Evolutionary conservation across 2,329 filamentous ascomycete genomes (phyloP).

Genomic region (Dothistroma septosporum): DNA sequence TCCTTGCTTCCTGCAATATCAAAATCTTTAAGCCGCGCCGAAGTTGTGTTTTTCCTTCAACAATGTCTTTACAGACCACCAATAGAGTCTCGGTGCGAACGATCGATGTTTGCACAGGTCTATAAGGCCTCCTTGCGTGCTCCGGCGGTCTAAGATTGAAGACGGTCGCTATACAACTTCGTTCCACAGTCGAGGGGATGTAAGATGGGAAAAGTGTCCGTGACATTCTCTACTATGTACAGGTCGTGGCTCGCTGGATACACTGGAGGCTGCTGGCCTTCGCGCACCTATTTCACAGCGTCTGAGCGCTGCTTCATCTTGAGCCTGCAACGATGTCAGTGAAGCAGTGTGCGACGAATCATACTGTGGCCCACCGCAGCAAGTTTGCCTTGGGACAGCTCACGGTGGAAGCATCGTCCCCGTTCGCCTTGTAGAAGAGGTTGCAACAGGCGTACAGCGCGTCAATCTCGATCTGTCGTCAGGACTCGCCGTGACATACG

Average conservation of each 20-base stretch:
- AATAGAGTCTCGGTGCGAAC: slow-evolving; percentile 99
- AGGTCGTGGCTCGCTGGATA: background rate
- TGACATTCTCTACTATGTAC: slow-evolving; percentile 30
- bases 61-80: slow-evolving; percentile 79
- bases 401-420: slow-evolving; percentile 68
- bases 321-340: slow-evolving; percentile 44
- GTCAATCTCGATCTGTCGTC: slow-evolving; percentile 57
- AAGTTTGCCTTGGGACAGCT: slow-evolving; percentile 83
- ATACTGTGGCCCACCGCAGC: slow-evolving; percentile 48
- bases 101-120: slow-evolving; percentile 90
- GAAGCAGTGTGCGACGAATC: background rate
- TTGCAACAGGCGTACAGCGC: slow-evolving; percentile 92
- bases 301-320: slow-evolving; percentile 76
- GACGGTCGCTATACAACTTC: slow-evolving; percentile 54
- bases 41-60: slow-evolving; percentile 44
- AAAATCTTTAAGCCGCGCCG: background rate
- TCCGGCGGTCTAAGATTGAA: slow-evolving; percentile 90
- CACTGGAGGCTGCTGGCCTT: background rate
- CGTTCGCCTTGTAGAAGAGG: slow-evolving; percentile 75
- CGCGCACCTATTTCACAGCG: slow-evolving; percentile 25
- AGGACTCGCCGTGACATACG: background rate
- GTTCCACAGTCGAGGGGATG: slow-evolving; percentile 42
- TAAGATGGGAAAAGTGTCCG: slow-evolving; percentile 41
- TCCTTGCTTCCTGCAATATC: background rate
- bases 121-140: slow-evolving; percentile 77